Evolutionary conservation across 2,329 filamentous ascomycete genomes (phyloP).

Genomic region (Colletotrichum spaethianum): DNA sequence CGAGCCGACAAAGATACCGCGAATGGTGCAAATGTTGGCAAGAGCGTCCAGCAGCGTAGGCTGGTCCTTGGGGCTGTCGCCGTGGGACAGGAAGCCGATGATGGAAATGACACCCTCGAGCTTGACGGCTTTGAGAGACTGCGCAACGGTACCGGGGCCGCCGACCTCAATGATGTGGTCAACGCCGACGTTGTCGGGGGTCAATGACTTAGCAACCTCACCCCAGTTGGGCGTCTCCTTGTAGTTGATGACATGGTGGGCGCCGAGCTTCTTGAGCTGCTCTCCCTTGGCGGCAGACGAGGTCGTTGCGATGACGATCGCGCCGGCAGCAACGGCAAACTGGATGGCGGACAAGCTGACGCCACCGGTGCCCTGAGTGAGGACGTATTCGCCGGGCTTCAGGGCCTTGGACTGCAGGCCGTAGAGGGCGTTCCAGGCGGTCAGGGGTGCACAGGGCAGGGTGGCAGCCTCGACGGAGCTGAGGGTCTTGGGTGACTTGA

Average conservation of each 20-base stretch:
- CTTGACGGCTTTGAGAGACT: constrained; percentile 61
- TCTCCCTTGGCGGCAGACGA: constrained; percentile 60
- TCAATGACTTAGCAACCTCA: constrained; percentile 58
- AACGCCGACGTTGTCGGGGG: constrained; percentile 58
- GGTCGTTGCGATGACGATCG: constrained; percentile 64
- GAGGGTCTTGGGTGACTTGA: constrained; percentile 71
- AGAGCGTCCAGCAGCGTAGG: constrained; percentile 39
- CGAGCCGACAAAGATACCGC: constrained; percentile 35
- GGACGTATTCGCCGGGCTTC: constrained; percentile 69
- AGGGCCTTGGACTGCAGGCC: constrained; percentile 64
- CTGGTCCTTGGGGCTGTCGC: constrained; percentile 14
- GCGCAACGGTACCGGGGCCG: constrained; percentile 58
- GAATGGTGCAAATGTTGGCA: constrained; percentile 36
- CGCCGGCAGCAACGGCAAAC: constrained; percentile 65
- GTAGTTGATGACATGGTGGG: constrained; percentile 67
- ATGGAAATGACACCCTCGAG: constrained; percentile 62
- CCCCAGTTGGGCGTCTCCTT: constrained; percentile 62
- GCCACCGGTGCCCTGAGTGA: constrained; percentile 80
- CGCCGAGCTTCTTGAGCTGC: constrained; percentile 61
- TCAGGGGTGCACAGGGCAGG: constrained; percentile 72
- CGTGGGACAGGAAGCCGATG: constrained; percentile 47
- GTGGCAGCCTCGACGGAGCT: constrained; percentile 68
- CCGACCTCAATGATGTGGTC: constrained; percentile 65
- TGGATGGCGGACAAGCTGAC: constrained; percentile 77
- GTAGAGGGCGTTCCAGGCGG: constrained; percentile 77